phyloP scores from a whole-genome alignment of 1,284 basidiomycete genomes.

The Peniophora sp. region DNA sequence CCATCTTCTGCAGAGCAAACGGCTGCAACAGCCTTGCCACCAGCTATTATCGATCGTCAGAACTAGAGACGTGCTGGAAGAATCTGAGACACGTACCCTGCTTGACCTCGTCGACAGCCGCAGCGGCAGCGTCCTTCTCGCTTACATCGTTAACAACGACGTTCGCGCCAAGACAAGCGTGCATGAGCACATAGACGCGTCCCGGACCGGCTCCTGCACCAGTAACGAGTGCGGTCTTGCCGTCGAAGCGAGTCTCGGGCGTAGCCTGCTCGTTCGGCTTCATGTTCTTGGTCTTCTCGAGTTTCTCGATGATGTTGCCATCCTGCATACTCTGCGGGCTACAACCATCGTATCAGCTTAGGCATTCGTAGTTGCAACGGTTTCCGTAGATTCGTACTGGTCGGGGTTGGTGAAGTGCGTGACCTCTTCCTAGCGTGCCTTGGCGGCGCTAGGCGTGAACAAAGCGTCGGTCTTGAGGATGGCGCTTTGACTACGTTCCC shows the following conservation, averaged over 20 bases:
- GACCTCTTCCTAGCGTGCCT: constrained; percentile 76
- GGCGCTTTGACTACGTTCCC: constrained; percentile 85
- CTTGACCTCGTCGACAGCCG: constrained; percentile 84
- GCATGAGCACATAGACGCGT: constrained; percentile 88
- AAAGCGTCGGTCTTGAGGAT: constrained; percentile 88
- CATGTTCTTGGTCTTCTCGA: constrained; percentile 61
- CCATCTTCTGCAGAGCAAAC: constrained; percentile 90
- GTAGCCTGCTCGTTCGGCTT: constrained; percentile 70
- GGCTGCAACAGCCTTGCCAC: constrained; percentile 82
- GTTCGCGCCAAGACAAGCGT: constrained; percentile 86
- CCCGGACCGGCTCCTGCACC: constrained; percentile 93
- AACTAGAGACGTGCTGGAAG: too few relatives aligned
- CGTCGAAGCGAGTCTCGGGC: constrained; percentile 75
- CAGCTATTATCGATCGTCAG: constrained; percentile 38
- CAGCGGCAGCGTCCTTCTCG: constrained; percentile 74
- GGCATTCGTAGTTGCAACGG: too few relatives aligned
- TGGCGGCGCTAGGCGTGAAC: constrained; percentile 93
- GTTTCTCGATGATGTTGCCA: constrained; percentile 58
- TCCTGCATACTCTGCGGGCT: constrained; percentile 70
- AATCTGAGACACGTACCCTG: constrained; percentile 60
- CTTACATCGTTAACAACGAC: constrained; percentile 96
- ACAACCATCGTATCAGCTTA: too few relatives aligned
- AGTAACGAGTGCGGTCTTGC: constrained; percentile 90
- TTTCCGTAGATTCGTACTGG: constrained; percentile 53
- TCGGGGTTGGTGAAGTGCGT: constrained; percentile 75